Percentiles rank a stretch among this genome's conserved stretches.
Evolutionary conservation across 1,284 basidiomycete species (phyloP).

Genomic region (Cystobasidium pallidum): DNA sequence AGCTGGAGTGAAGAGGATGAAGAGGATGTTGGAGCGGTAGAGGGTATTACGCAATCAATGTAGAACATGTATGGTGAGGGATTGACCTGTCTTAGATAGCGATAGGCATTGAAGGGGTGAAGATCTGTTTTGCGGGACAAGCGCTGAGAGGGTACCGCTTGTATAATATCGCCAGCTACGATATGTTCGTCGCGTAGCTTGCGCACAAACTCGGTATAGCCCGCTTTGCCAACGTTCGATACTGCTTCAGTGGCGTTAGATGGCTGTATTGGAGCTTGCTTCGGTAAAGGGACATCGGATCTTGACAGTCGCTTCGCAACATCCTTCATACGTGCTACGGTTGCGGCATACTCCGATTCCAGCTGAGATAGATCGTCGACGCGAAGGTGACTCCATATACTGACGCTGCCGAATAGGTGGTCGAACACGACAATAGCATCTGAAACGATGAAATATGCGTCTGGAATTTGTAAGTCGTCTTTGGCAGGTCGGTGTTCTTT

Average conservation of each 20-base stretch:
- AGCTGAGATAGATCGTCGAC: slow-evolving; percentile 26
- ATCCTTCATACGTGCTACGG: slow-evolving; percentile 66
- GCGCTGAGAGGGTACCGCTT: slow-evolving; percentile 95
- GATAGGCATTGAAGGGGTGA: slow-evolving; percentile 89
- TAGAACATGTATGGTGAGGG: slow-evolving; percentile 99
- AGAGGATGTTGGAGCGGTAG: background rate
- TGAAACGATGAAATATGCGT: slow-evolving; percentile 94
- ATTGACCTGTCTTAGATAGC: slow-evolving; percentile 79
- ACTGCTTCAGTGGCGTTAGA: slow-evolving; percentile 63
- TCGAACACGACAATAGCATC: slow-evolving; percentile 95
- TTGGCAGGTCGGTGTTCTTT: slow-evolving; percentile 71
- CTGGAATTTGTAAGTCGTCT: slow-evolving; percentile 82
- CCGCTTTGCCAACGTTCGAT: slow-evolving; percentile 90
- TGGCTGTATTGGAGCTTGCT: slow-evolving; percentile 54
- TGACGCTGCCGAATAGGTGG: slow-evolving; percentile 92
- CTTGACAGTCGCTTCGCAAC: slow-evolving; percentile 66
- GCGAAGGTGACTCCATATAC: slow-evolving; percentile 62
- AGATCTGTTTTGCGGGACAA: slow-evolving; percentile 80
- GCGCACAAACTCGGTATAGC: slow-evolving; percentile 92
- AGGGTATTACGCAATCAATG: slow-evolving; percentile 68
- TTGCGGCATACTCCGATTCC: slow-evolving; percentile 34
- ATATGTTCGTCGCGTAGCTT: slow-evolving; percentile 85
- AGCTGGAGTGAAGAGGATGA: slow-evolving; percentile 70
- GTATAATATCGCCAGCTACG: slow-evolving; percentile 95
- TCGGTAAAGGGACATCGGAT: slow-evolving; percentile 63